phyloP scores from a whole-genome alignment of 139 green algal species.

The Yamagishiella unicocca region DNA sequence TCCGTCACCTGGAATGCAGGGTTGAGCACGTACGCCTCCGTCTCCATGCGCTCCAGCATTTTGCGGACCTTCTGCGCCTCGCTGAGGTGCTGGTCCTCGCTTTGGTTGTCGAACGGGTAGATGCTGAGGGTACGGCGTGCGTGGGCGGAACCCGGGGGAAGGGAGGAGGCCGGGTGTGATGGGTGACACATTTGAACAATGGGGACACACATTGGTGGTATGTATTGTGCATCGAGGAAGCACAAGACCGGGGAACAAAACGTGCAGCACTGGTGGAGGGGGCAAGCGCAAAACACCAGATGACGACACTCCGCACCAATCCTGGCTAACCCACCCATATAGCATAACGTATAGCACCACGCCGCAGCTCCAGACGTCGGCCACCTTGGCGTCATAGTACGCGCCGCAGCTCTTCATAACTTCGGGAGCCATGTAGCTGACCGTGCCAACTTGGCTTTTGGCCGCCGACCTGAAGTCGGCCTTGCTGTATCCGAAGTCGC shows the following conservation, averaged over 20 bases:
- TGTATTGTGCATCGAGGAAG: no score
- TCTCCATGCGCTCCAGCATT: slow-evolving; percentile 86
- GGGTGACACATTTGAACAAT: no score
- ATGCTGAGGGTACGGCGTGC: slow-evolving; percentile 30
- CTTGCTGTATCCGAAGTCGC: slow-evolving; percentile 92
- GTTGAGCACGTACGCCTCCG: slow-evolving; percentile 71
- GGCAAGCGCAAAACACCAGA: no score
- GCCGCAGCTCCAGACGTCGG: slow-evolving; percentile 85
- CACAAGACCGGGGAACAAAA: no score
- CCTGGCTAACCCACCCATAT: slow-evolving; percentile 60
- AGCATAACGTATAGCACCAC: slow-evolving; percentile 88
- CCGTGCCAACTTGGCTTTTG: slow-evolving; percentile 87
- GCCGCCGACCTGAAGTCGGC: slow-evolving; percentile 80
- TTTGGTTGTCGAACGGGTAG: slow-evolving; percentile 62
- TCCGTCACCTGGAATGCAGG: slow-evolving; percentile 47
- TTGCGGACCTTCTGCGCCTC: slow-evolving; percentile 45
- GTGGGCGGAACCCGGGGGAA: not conserved
- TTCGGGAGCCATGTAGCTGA: slow-evolving; percentile 96
- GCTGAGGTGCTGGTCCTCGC: slow-evolving; percentile 35
- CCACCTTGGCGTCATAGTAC: slow-evolving; percentile 62
- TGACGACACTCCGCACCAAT: no score
- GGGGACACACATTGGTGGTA: no score
- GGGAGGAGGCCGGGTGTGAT: not conserved
- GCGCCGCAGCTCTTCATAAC: slow-evolving; percentile 74
- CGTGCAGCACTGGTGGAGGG: no score